Evolutionary conservation across 2,329 filamentous ascomycete species (phyloP).

Genomic region (Nemania bipapillata): DNA sequence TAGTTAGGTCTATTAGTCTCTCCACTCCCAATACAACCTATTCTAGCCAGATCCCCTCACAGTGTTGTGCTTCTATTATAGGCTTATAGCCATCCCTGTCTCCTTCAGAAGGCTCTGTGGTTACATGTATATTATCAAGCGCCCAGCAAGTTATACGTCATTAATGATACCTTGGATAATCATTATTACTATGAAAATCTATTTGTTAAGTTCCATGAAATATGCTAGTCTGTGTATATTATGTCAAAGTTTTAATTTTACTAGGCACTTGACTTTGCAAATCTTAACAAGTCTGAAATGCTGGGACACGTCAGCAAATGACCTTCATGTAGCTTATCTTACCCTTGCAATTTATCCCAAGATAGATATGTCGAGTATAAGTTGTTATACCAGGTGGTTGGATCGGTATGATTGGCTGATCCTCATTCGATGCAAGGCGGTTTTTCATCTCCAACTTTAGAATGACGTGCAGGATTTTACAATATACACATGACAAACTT

Average conservation of each 20-base stretch:
- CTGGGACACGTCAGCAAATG: neutral
- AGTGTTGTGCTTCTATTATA: too few relatives aligned
- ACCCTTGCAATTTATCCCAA: neutral
- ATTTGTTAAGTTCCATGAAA: neutral
- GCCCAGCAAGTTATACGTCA: constrained; percentile 22
- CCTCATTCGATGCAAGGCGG: neutral
- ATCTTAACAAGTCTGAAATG: neutral
- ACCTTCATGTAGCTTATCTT: neutral
- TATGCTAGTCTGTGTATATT: neutral
- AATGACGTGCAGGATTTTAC: neutral
- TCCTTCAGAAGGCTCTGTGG: neutral
- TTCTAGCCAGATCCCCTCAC: too few relatives aligned
- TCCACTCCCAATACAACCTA: too few relatives aligned
- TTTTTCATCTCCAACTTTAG: neutral
- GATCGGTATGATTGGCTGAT: constrained; percentile 24
- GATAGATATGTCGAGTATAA: neutral
- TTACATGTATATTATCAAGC: constrained; percentile 31
- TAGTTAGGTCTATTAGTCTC: too few relatives aligned
- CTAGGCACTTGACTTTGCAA: neutral
- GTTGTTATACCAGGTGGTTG: constrained; percentile 2
- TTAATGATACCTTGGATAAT: constrained; percentile 39
- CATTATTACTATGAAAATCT: neutral
- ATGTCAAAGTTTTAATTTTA: neutral
- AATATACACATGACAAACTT: neutral
- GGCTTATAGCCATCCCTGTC: too few relatives aligned